A percentile compares a stretch with the other conserved stretches of the same genome.
Conservation (phyloP, 106 monocot genomes). For the Posidonia australis region DNA sequence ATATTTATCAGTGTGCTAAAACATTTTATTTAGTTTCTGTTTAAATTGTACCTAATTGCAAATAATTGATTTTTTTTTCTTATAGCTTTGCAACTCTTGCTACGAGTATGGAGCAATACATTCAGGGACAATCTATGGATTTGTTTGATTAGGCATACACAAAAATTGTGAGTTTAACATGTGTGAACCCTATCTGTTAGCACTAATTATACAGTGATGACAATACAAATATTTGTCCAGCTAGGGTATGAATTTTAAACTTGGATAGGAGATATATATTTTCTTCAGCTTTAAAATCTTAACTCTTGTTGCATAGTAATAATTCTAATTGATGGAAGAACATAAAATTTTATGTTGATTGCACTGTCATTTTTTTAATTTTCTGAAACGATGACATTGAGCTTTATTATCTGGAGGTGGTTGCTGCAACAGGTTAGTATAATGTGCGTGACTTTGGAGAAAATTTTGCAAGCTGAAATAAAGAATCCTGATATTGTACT, state of each 20-base stretch:
- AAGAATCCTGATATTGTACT: too few species aligned
- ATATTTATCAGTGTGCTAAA: not conserved
- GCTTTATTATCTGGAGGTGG: too few species aligned
- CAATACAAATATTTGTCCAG: too few species aligned
- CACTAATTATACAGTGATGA: not conserved
- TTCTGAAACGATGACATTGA: not conserved
- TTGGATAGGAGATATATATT: not conserved
- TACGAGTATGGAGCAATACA: constrained; percentile 96
- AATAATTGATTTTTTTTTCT: not conserved
- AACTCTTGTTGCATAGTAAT: too few species aligned
- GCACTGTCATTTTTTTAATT: not conserved
- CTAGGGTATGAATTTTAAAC: not conserved
- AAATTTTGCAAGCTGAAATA: too few species aligned
- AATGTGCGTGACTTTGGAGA: too few species aligned
- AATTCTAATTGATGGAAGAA: too few species aligned
- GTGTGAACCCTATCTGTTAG: not conserved
- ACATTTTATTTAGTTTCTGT: not conserved
- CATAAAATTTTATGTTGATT: not conserved
- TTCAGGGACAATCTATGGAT: too few species aligned
- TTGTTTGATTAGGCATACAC: too few species aligned
- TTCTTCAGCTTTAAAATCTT: not conserved
- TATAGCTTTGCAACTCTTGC: constrained; percentile 89
- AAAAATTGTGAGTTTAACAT: too few species aligned
- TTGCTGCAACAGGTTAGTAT: too few species aligned
- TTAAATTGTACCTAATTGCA: too few species aligned